Evolutionary conservation across 352 stramenopile species (phyloP).

Genomic region (Globisporangium heterothallicum): DNA sequence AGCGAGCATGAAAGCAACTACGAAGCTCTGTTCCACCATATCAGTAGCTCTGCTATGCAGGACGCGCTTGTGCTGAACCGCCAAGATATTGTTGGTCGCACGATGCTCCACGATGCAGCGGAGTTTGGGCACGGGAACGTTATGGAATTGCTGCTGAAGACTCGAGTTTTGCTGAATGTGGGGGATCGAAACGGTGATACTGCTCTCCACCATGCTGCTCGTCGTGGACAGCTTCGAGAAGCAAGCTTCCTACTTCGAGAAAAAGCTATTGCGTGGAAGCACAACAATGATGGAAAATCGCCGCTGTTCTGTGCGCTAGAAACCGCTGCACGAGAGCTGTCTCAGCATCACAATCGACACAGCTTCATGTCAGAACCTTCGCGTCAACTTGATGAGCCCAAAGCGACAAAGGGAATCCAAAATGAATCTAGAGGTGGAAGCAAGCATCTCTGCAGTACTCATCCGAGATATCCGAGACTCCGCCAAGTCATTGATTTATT

Average conservation of each 20-base stretch:
- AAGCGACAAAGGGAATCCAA: neutral
- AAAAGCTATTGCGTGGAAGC: slow-evolving; percentile 25
- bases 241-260: slow-evolving; percentile 47
- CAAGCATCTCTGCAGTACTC: slow-evolving; percentile 35
- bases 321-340: slow-evolving; percentile 22
- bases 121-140: slow-evolving; percentile 45
- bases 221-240: slow-evolving; percentile 37
- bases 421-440: slow-evolving; percentile 2
- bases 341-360: slow-evolving; percentile 2
- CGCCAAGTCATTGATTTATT: slow-evolving; percentile 65
- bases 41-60: slow-evolving; percentile 22
- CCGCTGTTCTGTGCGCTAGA: slow-evolving; percentile 49
- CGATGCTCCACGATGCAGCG: slow-evolving; percentile 60
- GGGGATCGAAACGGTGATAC: slow-evolving; percentile 43
- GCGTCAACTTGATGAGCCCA: neutral
- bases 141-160: slow-evolving; percentile 45
- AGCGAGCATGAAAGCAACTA: slow-evolving; percentile 54
- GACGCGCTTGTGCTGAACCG: slow-evolving; percentile 49
- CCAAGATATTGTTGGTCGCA: slow-evolving; percentile 42
- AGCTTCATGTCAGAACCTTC: slow-evolving; percentile 6
- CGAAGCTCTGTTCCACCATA: slow-evolving; percentile 47
- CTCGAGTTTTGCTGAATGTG: slow-evolving; percentile 34
- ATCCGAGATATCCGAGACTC: slow-evolving; percentile 38
- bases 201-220: slow-evolving; percentile 50
- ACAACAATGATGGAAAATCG: slow-evolving; percentile 49